These are phyloP conservation scores for Sugiyamaella grinbergsii DNA, from an alignment of 1,139 yeast species.

Conservation along the genomic window DNA sequence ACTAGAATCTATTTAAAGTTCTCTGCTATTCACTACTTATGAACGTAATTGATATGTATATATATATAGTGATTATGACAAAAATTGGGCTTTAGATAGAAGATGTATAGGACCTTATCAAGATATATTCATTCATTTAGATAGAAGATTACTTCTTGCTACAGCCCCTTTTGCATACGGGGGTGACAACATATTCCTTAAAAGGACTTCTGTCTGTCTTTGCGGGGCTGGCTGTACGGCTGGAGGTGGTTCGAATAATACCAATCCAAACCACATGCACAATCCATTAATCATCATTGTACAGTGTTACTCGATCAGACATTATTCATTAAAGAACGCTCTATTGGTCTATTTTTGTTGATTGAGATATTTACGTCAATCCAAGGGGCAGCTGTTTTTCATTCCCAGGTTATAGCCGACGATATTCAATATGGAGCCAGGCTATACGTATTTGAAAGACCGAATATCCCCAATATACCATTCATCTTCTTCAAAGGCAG, in stretches of 20 bases:
- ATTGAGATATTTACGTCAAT: not conserved
- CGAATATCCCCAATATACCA: slow-evolving; percentile 18
- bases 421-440: slow-evolving; percentile 18
- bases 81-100: no score
- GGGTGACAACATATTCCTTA: not conserved
- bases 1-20: no score
- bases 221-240: not conserved
- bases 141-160: no score
- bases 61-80: no score
- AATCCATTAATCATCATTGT: not conserved
- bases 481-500: slow-evolving; percentile 15
- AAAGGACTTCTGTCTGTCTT: not conserved
- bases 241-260: not conserved
- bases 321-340: not conserved
- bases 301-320: not conserved
- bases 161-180: no score
- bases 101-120: no score
- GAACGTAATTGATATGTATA: no score
- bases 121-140: no score
- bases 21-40: no score
- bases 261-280: not conserved
- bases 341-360: not conserved
- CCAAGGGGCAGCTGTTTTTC: not conserved
- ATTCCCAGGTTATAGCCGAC: not conserved
- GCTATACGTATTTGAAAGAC: slow-evolving; percentile 14